phyloP scores from a whole-genome alignment of 2,329 filamentous ascomycete species.

The Ilyonectria mors-panacis region DNA sequence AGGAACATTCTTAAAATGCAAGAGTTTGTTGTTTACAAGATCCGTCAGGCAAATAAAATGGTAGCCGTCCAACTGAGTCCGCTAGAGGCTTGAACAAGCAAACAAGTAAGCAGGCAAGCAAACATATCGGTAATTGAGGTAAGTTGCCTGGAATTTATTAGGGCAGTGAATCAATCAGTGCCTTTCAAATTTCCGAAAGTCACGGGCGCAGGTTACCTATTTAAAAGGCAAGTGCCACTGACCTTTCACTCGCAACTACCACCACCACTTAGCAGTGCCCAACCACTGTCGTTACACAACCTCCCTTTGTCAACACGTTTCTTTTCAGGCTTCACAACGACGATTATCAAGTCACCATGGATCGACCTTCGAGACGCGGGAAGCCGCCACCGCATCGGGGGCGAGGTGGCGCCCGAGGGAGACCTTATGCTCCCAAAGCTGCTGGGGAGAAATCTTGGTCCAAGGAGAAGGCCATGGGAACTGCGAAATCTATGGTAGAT shows the following conservation, averaged over 20 bases:
- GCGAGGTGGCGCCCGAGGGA: conserved; percentile 1
- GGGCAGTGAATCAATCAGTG: conserved; percentile 4
- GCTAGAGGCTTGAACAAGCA: not conserved
- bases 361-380: conserved; percentile 7
- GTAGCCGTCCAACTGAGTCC: not conserved
- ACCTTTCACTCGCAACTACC: not conserved
- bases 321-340: no score
- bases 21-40: not conserved
- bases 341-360: not conserved
- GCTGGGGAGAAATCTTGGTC: conserved; percentile 17
- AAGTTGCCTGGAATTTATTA: not conserved
- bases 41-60: not conserved
- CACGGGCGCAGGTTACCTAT: not conserved
- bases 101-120: not conserved
- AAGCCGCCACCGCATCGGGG: conserved; percentile 13
- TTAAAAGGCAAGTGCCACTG: not conserved
- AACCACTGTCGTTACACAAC: not conserved
- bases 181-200: not conserved
- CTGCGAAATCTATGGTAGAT: conserved; percentile 44
- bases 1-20: no score
- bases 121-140: not conserved
- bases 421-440: not conserved
- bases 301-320: not conserved
- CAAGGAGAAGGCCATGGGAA: conserved; percentile 32
- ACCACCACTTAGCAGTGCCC: not conserved